These are phyloP conservation scores for Thelonectria rubi DNA, from an alignment of 2,329 filamentous ascomycete species.

Conservation along the genomic window DNA sequence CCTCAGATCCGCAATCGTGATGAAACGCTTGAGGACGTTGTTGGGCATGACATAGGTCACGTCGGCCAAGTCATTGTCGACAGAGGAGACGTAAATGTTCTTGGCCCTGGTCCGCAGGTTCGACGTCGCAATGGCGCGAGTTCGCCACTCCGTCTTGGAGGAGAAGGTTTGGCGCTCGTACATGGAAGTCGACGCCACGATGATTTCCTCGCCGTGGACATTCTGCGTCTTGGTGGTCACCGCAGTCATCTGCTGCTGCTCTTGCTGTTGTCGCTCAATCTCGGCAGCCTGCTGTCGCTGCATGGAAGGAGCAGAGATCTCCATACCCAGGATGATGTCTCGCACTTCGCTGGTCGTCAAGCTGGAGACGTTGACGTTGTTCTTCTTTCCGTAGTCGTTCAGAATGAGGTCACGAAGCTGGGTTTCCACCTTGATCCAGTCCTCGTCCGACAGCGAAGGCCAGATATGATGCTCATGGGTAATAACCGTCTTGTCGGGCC, in stretches of 20 bases:
- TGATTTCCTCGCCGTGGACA: constrained; percentile 94
- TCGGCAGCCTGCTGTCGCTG: constrained; percentile 98
- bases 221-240: constrained; percentile 99
- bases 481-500: constrained; percentile 97
- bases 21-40: constrained; percentile 98
- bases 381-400: constrained; percentile 99
- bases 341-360: constrained; percentile 96
- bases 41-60: constrained; percentile 99
- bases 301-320: constrained; percentile 97
- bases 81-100: constrained; percentile 98
- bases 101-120: constrained; percentile 94
- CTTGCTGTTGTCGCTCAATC: constrained; percentile 98
- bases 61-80: constrained; percentile 90
- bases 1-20: constrained; percentile 93
- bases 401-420: constrained; percentile 94
- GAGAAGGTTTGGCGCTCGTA: constrained; percentile 98
- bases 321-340: constrained; percentile 99
- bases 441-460: constrained; percentile 92
- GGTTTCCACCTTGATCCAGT: constrained; percentile 99
- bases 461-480: constrained; percentile 99
- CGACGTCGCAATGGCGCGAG: constrained; percentile 92
- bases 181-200: constrained; percentile 96
- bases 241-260: constrained; percentile 94
- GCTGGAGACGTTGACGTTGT: constrained; percentile 98
- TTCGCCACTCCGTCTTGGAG: constrained; percentile 99